These are phyloP conservation scores for Moniliophthora roreri DNA, from an alignment of 1,284 basidiomycete species.

Conservation along the genomic window DNA sequence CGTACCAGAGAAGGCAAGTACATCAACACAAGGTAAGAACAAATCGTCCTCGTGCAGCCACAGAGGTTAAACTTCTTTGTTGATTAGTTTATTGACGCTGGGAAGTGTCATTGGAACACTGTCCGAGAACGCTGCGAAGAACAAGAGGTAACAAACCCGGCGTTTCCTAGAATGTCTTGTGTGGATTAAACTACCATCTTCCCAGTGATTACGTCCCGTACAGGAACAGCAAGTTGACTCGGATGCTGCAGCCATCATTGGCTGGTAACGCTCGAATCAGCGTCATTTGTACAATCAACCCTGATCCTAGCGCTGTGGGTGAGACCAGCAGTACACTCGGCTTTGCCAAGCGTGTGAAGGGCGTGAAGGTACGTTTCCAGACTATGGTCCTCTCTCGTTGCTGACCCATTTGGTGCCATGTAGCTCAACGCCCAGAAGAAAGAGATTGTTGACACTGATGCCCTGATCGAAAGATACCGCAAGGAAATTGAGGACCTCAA, in stretches of 20 bases:
- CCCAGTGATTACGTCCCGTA: slow-evolving; percentile 87
- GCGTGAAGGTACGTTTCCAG: slow-evolving; percentile 52
- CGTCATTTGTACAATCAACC: slow-evolving; percentile 95
- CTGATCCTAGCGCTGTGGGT: slow-evolving; percentile 68
- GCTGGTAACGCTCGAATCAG: slow-evolving; percentile 95
- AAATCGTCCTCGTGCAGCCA: background rate
- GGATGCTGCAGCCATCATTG: slow-evolving; percentile 92
- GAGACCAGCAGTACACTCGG: slow-evolving; percentile 84
- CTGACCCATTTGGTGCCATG: slow-evolving; percentile 10
- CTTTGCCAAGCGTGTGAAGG: slow-evolving; percentile 90
- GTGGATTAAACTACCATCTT: slow-evolving; percentile 3
- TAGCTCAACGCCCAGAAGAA: slow-evolving; percentile 88
- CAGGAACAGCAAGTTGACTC: slow-evolving; percentile 93
- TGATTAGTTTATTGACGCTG: slow-evolving; percentile 78
- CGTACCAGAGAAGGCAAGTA: slow-evolving; percentile 90
- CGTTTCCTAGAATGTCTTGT: background rate
- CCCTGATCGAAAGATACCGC: slow-evolving; percentile 87
- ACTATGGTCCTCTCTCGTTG: background rate
- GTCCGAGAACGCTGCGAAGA: slow-evolving; percentile 82
- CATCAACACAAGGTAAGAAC: slow-evolving; percentile 81
- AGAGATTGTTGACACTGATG: slow-evolving; percentile 91
- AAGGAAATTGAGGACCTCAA: slow-evolving; percentile 89
- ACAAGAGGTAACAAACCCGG: slow-evolving; percentile 53
- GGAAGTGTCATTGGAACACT: slow-evolving; percentile 89
- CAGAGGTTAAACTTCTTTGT: background rate